Conservation (phyloP, 2,329 filamentous ascomycete species). For the Acarospora socialis region DNA sequence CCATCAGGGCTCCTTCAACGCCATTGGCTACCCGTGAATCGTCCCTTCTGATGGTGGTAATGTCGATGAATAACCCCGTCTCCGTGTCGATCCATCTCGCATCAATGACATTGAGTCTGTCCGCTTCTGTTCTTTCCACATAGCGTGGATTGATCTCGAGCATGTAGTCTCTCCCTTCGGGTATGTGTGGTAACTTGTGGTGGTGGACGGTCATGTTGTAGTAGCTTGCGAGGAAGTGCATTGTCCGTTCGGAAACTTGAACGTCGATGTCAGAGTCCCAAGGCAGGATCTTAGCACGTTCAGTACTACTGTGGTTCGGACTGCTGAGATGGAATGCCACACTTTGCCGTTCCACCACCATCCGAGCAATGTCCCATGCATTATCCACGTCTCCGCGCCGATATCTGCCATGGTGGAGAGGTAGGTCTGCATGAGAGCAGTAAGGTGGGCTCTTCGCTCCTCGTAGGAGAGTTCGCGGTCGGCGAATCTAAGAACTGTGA, state of each 20-base stretch:
- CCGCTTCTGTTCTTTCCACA: constrained; percentile 28
- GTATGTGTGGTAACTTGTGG: constrained; percentile 25
- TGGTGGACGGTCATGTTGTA: constrained; percentile 49
- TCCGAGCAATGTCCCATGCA: constrained; percentile 46
- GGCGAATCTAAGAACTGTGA: constrained; percentile 41
- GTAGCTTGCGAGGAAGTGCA: constrained; percentile 41
- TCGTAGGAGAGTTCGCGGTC: constrained; percentile 29
- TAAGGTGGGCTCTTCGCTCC: constrained; percentile 34
- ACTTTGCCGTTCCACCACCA: constrained; percentile 50
- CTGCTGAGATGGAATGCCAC: constrained; percentile 4
- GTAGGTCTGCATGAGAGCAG: constrained; percentile 40
- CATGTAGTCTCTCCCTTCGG: constrained; percentile 33
- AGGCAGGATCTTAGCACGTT: constrained; percentile 34
- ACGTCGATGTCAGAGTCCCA: constrained; percentile 50
- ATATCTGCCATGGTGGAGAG: constrained; percentile 42
- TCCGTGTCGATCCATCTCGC: constrained; percentile 46
- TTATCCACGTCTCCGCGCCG: constrained; percentile 47
- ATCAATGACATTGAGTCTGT: constrained; percentile 43
- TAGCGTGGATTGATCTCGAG: constrained; percentile 47
- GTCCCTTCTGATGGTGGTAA: constrained; percentile 41
- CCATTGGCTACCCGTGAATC: constrained; percentile 25
- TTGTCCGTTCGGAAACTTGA: constrained; percentile 40
- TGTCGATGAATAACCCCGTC: constrained; percentile 47
- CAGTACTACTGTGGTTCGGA: not conserved
- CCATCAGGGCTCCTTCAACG: constrained; percentile 32